Evolutionary conservation across 2,329 filamentous ascomycete genomes (phyloP).

Genomic region (Colletotrichum melonis): DNA sequence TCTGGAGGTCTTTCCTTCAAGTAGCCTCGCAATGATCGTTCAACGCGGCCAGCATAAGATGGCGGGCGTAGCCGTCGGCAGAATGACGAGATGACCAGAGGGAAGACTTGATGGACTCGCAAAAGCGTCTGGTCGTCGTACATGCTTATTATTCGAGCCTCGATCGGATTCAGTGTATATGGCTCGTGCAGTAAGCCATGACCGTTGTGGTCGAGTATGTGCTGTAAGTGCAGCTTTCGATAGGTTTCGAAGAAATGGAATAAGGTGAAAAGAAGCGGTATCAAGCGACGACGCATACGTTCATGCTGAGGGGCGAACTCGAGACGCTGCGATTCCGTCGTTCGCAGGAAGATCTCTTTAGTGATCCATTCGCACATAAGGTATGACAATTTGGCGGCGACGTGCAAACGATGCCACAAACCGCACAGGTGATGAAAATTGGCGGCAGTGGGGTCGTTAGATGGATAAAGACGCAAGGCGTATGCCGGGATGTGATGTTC

Average conservation of each 20-base stretch:
- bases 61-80: constrained; percentile 71
- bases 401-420: constrained; percentile 74
- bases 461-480: constrained; percentile 68
- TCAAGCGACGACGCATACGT: constrained; percentile 72
- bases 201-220: constrained; percentile 63
- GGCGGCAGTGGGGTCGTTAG: constrained; percentile 57
- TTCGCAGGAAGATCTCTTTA: constrained; percentile 72
- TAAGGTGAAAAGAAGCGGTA: constrained; percentile 72
- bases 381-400: constrained; percentile 70
- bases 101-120: constrained; percentile 73
- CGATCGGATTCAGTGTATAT: constrained; percentile 72
- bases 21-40: constrained; percentile 72
- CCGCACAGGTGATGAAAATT: constrained; percentile 72
- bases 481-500: constrained; percentile 70
- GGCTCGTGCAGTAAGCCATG: constrained; percentile 63
- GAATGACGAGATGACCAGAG: constrained; percentile 73
- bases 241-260: constrained; percentile 78
- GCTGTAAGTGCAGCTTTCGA: constrained; percentile 67
- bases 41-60: constrained; percentile 72
- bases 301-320: constrained; percentile 72
- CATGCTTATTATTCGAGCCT: constrained; percentile 70
- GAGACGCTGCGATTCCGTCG: constrained; percentile 62
- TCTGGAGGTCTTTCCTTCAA: constrained; percentile 71
- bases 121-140: constrained; percentile 73
- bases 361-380: constrained; percentile 74